Conservation (phyloP, 306 rosid genomes). For the Cicer chorassanicum region DNA sequence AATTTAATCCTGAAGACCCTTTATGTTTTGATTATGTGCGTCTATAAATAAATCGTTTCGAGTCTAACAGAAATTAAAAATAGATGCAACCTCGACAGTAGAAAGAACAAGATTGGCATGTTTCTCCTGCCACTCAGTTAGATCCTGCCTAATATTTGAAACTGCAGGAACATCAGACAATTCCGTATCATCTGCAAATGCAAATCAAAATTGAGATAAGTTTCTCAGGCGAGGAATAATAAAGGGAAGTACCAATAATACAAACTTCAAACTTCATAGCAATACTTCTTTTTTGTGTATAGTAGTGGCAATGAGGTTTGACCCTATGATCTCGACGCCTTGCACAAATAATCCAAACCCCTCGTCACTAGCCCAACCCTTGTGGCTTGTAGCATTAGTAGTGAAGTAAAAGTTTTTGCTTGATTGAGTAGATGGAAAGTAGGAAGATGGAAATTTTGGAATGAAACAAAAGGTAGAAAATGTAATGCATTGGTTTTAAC, state of each 20-base stretch:
- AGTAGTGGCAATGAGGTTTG: not conserved
- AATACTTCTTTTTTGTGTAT: not conserved
- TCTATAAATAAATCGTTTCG: not conserved
- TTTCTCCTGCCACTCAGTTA: constrained; percentile 76
- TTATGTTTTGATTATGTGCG: not conserved
- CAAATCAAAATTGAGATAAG: constrained; percentile 38
- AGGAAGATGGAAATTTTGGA: not conserved
- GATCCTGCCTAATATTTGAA: constrained; percentile 73
- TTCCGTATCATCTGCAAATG: constrained; percentile 59
- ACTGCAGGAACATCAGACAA: constrained; percentile 58
- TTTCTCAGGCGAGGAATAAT: constrained; percentile 15
- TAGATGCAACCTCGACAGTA: constrained; percentile 59
- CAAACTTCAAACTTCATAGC: not conserved
- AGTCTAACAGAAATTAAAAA: not conserved
- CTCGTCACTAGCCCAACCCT: not conserved
- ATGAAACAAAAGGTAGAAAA: constrained; percentile 9
- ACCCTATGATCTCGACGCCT: not conserved
- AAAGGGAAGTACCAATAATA: not conserved
- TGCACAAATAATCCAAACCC: not conserved
- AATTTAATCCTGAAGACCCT: not conserved
- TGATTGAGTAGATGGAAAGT: constrained; percentile 1
- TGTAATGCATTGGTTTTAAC: not conserved
- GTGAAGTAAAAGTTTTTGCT: not conserved
- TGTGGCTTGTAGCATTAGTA: constrained; percentile 10
- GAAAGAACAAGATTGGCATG: constrained; percentile 75